Evolutionary conservation across 768 basidiomycete genomes (phyloP), one percentile per base, ranked within the genome.

Genomic region (Suillus discolor): DNA sequence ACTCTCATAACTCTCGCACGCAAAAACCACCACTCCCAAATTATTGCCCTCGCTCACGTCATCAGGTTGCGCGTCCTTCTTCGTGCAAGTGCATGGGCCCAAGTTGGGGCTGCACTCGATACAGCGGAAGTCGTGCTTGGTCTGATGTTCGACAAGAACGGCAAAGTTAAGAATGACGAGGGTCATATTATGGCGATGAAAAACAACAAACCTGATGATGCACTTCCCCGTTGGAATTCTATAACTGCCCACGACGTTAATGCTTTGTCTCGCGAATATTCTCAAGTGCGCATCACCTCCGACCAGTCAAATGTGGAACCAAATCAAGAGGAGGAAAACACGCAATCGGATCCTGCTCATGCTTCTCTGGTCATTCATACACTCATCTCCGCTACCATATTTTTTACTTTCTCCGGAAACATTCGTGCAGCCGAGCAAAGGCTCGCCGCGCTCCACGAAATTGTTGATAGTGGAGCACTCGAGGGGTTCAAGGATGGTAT

Each of bases 321-420:
- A 61, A 11, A 23, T 64, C 16, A 64, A 72, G 36, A 51, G 63
- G 7, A 70, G 74, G 38, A 77, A 75, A 34, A 53, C 67, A n/a
- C 65, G 36, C 15, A n/a, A 34, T 16, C 31, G 4, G 49, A 79
- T 79, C 62, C 28, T 70, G 47, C 72, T 80, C 53, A 82, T 79
- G 53, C 71, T 77, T 3, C 80, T 1, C 79, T 86, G 67, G 81
- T 81, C 3, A 77, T 89, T 4, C 90, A 93, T 70, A 73, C 85
- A 11, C 85, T 93, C 28, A 82, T 91, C 59, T 76, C 91, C 25
- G 82, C 85, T 4, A 80, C 90, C 11, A 73, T 88, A 25, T 90
- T 84, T 70, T 81, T 86, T 69, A 90, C 89, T 0, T 87, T 91
- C 68, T 75, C 77, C 0, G 90, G 90, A 8, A 78, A 80, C 61